These are phyloP conservation scores for Suillus discolor DNA, from an alignment of 768 basidiomycete species.

Conservation along the genomic window DNA sequence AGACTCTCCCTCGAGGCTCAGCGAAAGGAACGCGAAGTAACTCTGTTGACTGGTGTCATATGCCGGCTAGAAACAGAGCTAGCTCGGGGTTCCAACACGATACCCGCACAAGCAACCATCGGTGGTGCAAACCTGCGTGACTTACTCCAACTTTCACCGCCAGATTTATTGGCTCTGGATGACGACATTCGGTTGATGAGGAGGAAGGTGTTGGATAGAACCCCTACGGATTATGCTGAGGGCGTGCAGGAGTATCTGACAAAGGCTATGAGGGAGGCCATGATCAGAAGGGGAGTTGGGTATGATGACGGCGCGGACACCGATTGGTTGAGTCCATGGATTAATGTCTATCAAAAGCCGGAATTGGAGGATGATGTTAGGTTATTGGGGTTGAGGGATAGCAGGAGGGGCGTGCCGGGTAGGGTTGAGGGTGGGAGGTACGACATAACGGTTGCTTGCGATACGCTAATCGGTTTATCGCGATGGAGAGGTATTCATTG, in stretches of 20 bases:
- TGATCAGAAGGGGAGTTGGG: neutral
- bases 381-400: slow-evolving; percentile 1
- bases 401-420: neutral
- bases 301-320: neutral
- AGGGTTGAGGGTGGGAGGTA: neutral
- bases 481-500: slow-evolving; percentile 6
- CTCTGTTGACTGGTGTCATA: slow-evolving; percentile 2
- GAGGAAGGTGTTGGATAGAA: neutral
- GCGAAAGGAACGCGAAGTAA: neutral
- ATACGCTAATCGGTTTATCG: slow-evolving; percentile 1
- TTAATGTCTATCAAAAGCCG: neutral
- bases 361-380: slow-evolving; percentile 2
- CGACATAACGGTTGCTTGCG: slow-evolving; percentile 1
- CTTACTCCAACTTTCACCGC: neutral
- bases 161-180: neutral
- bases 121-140: neutral
- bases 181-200: slow-evolving; percentile 2
- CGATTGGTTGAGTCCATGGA: neutral
- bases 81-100: neutral
- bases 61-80: slow-evolving; percentile 2
- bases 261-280: slow-evolving; percentile 1
- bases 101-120: neutral
- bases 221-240: neutral
- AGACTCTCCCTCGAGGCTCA: slow-evolving; percentile 6
- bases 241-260: neutral